Evolutionary conservation across 345 rosid species (phyloP), one percentile per base, ranked within the genome.

Genomic region (Mangifera indica): DNA sequence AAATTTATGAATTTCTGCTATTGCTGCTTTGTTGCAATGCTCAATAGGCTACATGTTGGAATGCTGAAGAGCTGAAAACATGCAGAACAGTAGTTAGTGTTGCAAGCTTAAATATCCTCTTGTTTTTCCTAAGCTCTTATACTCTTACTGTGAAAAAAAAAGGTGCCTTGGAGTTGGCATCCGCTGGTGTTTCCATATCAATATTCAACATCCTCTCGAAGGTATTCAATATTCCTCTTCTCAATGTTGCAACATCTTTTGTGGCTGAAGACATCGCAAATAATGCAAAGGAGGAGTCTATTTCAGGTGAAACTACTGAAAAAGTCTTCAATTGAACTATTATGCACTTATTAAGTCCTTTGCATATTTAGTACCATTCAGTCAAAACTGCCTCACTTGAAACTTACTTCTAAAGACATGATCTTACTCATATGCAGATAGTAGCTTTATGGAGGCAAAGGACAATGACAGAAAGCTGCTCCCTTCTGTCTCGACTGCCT

Each of bases 401-500:
- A 37, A 56, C 63, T 67, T 37, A 37, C 18, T 44, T 44, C 37
- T 55, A 17, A 14, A 14, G 40, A 44, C n/a, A 57, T 57, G 55
- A 69, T 8, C 64, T 25, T 68, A 44, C 4, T 57, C 18, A 69
- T 59, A 53, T 52, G 53, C 68, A 80, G 77, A 45, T 69, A 67
- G 34, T 37, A 29, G 37, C 54, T n/a, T 34, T 61, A 20, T 18
- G 29, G 29, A 26, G 0, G 59, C 46, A 10, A 20, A 10, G 54
- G 42, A 40, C 59, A 22, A 20, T 24, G 74, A 68, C 58, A 72
- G 79, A 58, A 76, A 67, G 79, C 60, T 46, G 22, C 74, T 79
- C 44, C 77, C 77, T n/a, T 79, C 82, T 7, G 79, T 79, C 70
- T 75, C 82, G 26, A 75, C 77, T n/a, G 79, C 79, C 52, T 76